Evolutionary conservation across 2,329 filamentous ascomycete genomes (phyloP), one percentile per base, ranked within the genome.

Genomic region (Xylariaceae sp.): DNA sequence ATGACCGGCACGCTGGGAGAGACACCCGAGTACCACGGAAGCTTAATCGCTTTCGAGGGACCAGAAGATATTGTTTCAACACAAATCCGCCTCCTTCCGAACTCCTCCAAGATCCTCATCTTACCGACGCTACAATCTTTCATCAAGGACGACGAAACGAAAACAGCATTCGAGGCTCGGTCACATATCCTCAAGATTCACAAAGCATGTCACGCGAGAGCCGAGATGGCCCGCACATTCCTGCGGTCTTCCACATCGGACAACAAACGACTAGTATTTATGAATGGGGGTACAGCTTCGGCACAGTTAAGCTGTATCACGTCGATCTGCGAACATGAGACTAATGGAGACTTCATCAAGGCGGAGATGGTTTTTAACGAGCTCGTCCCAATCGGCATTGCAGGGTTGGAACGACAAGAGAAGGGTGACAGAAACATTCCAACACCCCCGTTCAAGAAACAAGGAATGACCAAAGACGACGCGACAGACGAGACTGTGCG

Each of bases 41-140:
- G 71, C 57, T 63, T 84, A 42, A 70, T 85, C 42, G 78, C 80
- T 50, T 73, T 85, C 45, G 81, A 84, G 57, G 81, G 81, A 5
- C 69, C 77, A 23, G 55, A 64, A 20, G 74, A 81, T 37, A 65
- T 70, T 22, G 69, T 84, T 22, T 73, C 75, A 20, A 82, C 77
- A 3, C 81, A 85, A 54, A 64, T 84, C 32, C 74, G 74, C 37
- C 69, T 84, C 3, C 71, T 85, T 10, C 81, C 81, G 7, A 71
- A 70, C 3, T 83, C 79, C 1, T 64, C 75, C 0, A 75, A 82
- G 45, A 74, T 84, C 29, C 61, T 83, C 20, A 70, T 82, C 27
- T 65, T 85, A 2, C 79, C 80, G 0, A 63, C 64, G 23, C 52
- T 80, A n/a, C 64, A 74, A 47, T 65, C 68, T 25, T 80, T 79